phyloP scores from a whole-genome alignment of 768 basidiomycete genomes.

The Macrolepiota albuminosa region DNA sequence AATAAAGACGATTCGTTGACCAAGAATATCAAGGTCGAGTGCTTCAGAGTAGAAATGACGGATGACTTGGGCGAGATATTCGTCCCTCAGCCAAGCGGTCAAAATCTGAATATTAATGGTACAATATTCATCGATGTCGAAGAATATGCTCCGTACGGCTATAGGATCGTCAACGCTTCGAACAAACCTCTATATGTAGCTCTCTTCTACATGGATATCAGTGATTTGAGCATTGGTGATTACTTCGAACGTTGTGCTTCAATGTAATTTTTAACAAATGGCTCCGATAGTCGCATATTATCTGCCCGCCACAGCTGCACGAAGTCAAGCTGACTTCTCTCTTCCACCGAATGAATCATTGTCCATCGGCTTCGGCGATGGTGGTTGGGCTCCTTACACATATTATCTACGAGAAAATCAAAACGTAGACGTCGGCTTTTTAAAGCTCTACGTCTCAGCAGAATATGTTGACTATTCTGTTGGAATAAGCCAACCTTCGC shows the following conservation, averaged over 20 bases:
- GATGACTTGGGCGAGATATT: background rate
- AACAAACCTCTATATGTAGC: constrained; percentile 1
- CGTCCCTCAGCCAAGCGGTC: background rate
- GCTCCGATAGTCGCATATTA: background rate
- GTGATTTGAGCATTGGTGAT: constrained; percentile 1
- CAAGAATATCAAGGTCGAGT: background rate
- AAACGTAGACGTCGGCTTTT: constrained; percentile 2
- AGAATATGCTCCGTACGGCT: background rate
- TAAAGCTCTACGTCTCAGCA: constrained; percentile 1
- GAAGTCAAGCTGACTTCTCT: background rate
- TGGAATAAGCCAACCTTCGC: background rate
- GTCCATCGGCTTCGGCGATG: background rate
- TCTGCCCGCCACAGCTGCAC: background rate
- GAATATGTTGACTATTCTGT: background rate
- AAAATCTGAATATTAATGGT: background rate
- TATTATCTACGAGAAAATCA: background rate
- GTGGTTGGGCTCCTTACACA: background rate
- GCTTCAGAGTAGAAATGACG: background rate
- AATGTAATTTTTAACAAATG: background rate
- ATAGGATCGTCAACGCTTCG: background rate
- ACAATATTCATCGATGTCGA: background rate
- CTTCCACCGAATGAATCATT: background rate
- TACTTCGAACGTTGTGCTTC: background rate
- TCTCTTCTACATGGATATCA: constrained; percentile 5
- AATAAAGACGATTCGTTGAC: background rate